These are phyloP conservation scores for Venturia oleaginea DNA, from an alignment of 2,329 filamentous ascomycete species.

Conservation along the genomic window DNA sequence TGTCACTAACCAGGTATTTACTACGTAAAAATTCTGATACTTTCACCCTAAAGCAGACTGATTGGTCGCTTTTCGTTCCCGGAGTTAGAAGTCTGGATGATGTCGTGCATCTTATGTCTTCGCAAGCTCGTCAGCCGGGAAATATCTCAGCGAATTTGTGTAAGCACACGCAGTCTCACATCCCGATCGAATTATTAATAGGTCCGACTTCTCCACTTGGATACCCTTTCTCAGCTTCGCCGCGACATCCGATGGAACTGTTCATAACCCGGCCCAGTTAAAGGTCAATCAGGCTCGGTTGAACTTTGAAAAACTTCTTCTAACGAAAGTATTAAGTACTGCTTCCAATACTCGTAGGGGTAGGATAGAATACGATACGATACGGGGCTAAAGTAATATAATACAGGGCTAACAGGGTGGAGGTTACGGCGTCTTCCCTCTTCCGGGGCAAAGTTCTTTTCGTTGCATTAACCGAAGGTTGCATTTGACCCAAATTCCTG, in stretches of 20 bases:
- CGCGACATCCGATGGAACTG: conserved; percentile 34
- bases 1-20: background rate
- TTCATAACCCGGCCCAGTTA: too few species aligned
- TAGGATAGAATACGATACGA: too few species aligned
- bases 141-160: conserved; percentile 52
- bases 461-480: too few species aligned
- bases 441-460: too few species aligned
- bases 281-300: too few species aligned
- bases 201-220: conserved; percentile 30
- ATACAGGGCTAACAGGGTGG: too few species aligned
- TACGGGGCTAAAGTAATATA: too few species aligned
- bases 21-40: background rate
- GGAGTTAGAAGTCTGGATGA: conserved; percentile 44
- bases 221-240: conserved; percentile 20
- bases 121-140: conserved; percentile 39
- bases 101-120: conserved; percentile 46
- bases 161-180: conserved; percentile 40
- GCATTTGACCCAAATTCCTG: too few species aligned
- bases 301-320: too few species aligned
- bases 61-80: conserved; percentile 24
- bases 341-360: too few species aligned
- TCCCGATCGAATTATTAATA: conserved; percentile 45
- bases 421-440: too few species aligned
- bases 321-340: too few species aligned
- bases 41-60: background rate